These are phyloP conservation scores for Paracamarosporium sp. DNA, from an alignment of 2,329 filamentous ascomycete genomes.

Conservation along the genomic window DNA sequence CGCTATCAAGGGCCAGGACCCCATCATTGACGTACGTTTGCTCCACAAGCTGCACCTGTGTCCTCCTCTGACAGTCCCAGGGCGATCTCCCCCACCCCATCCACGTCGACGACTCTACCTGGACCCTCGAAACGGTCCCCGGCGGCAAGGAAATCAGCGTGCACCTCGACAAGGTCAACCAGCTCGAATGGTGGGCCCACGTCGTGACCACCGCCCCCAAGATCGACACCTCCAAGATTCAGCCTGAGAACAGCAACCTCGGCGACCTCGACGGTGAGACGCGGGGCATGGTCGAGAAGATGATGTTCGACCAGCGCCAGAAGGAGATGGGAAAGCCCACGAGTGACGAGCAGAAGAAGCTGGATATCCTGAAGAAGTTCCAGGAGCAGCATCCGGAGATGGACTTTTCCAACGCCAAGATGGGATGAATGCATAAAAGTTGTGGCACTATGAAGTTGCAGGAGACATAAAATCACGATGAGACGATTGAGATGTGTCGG, in stretches of 20 bases:
- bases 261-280: conserved; percentile 95
- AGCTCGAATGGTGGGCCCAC: conserved; percentile 98
- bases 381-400: conserved; percentile 79
- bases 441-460: no score
- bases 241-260: conserved; percentile 89
- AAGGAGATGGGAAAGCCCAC: conserved; percentile 90
- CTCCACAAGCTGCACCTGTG: background rate
- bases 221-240: conserved; percentile 95
- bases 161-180: conserved; percentile 94
- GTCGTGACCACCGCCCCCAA: conserved; percentile 85
- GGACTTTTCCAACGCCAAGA: conserved; percentile 72
- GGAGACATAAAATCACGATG: background rate
- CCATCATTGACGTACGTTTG: conserved; percentile 75
- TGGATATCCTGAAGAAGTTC: conserved; percentile 89
- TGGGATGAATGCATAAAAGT: conserved; percentile 45
- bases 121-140: conserved; percentile 79
- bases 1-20: conserved; percentile 85
- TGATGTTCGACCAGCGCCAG: conserved; percentile 99
- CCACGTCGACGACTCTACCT: conserved; percentile 85
- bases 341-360: conserved; percentile 94
- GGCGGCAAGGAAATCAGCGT: conserved; percentile 77
- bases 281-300: conserved; percentile 98
- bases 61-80: conserved; percentile 53
- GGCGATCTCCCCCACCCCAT: conserved; percentile 85
- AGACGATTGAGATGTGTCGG: background rate